phyloP scores from a whole-genome alignment of 345 rosid genomes.

The Conringia planisiliqua region DNA sequence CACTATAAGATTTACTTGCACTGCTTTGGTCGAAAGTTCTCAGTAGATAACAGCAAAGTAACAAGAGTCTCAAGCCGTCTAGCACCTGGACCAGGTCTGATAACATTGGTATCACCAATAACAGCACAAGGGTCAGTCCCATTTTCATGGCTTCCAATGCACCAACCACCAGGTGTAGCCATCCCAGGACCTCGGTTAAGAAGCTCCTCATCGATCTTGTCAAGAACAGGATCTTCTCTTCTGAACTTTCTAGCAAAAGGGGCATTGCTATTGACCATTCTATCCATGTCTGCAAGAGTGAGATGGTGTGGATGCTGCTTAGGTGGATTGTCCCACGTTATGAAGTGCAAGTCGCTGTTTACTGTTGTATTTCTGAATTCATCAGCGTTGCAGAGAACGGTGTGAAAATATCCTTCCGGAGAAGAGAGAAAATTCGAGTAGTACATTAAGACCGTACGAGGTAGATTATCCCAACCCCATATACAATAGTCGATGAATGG shows the following conservation, averaged over 20 bases:
- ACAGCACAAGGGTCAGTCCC: slow-evolving; percentile 81
- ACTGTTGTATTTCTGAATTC: slow-evolving; percentile 91
- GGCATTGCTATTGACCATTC: slow-evolving; percentile 75
- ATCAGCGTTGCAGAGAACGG: slow-evolving; percentile 81
- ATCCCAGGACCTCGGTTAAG: slow-evolving; percentile 57
- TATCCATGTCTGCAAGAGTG: slow-evolving; percentile 56
- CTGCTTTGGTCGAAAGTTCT: slow-evolving; percentile 74
- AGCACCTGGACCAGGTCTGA: slow-evolving; percentile 81
- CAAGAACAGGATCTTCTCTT: slow-evolving; percentile 72
- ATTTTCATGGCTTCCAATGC: slow-evolving; percentile 71
- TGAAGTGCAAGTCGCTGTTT: slow-evolving; percentile 88
- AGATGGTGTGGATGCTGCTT: slow-evolving; percentile 96
- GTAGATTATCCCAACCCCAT: slow-evolving; percentile 99
- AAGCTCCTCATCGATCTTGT: slow-evolving; percentile 75
- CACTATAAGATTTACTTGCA: slow-evolving; percentile 50
- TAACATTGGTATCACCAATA: slow-evolving; percentile 51
- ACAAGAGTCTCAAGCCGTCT: slow-evolving; percentile 66
- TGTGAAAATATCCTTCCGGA: slow-evolving; percentile 98
- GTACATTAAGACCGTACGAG: slow-evolving; percentile 86
- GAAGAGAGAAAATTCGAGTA: slow-evolving; percentile 92
- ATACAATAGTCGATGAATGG: slow-evolving; percentile 88
- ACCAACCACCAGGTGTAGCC: slow-evolving; percentile 96
- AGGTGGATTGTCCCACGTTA: slow-evolving; percentile 98
- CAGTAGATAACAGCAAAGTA: slow-evolving; percentile 49
- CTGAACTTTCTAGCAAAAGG: slow-evolving; percentile 86